phyloP scores from a whole-genome alignment of 2,329 filamentous ascomycete species.

The Penicillium sp. region DNA sequence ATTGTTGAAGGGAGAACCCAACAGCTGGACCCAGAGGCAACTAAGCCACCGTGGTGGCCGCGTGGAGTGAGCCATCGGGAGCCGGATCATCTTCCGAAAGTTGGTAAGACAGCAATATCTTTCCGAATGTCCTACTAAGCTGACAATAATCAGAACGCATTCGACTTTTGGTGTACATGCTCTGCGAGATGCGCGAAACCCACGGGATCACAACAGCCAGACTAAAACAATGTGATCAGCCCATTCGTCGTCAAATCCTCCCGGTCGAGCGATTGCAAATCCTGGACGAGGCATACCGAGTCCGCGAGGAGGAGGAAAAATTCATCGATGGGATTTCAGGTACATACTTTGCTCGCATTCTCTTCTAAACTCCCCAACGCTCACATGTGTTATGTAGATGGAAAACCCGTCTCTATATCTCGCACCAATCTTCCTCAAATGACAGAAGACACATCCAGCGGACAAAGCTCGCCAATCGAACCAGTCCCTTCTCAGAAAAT shows the following conservation, averaged over 20 bases:
- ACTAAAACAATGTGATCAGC: constrained; percentile 42
- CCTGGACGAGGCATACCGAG: constrained; percentile 44
- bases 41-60: constrained; percentile 40
- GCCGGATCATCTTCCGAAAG: constrained; percentile 37
- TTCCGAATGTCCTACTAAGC: neutral
- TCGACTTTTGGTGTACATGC: constrained; percentile 42
- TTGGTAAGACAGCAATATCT: constrained; percentile 23
- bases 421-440: constrained; percentile 32
- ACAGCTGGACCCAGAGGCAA: constrained; percentile 35
- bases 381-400: constrained; percentile 21
- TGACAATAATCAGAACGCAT: constrained; percentile 36
- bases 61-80: constrained; percentile 35
- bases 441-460: constrained; percentile 16
- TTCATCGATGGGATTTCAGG: constrained; percentile 40
- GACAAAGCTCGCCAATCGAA: constrained; percentile 20
- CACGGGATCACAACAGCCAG: constrained; percentile 40
- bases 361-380: neutral
- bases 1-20: constrained; percentile 34
- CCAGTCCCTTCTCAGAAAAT: constrained; percentile 10
- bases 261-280: constrained; percentile 38
- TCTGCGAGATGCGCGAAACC: constrained; percentile 38
- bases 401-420: constrained; percentile 28
- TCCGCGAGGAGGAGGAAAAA: constrained; percentile 41
- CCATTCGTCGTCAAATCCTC: constrained; percentile 40
- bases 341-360: constrained; percentile 17